Evolutionary conservation across 257 asterid species (phyloP).

Genomic region (Salvia splendens): DNA sequence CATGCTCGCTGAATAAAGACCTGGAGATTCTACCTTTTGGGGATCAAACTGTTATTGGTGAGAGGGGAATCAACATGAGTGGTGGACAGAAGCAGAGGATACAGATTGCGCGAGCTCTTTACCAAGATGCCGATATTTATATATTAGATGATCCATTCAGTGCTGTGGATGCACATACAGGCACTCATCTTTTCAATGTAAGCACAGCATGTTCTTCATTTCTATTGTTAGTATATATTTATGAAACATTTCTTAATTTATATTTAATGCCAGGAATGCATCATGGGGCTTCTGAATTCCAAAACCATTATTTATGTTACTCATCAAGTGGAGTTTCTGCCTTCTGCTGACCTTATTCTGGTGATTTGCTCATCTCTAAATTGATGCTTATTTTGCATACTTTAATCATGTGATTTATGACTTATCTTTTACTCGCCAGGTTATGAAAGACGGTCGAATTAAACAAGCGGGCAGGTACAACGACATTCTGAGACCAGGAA

Average conservation of each 20-base stretch:
- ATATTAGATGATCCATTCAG: constrained; percentile 93
- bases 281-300: constrained; percentile 53
- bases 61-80: constrained; percentile 90
- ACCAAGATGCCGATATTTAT: constrained; percentile 80
- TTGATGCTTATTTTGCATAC: not conserved
- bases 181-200: constrained; percentile 81
- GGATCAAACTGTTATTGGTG: constrained; percentile 87
- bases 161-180: constrained; percentile 96
- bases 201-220: constrained; percentile 26
- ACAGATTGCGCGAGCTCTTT: constrained; percentile 88
- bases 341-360: constrained; percentile 79
- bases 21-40: constrained; percentile 74
- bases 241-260: not conserved
- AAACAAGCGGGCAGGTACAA: constrained; percentile 79
- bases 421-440: constrained; percentile 44
- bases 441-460: constrained; percentile 76
- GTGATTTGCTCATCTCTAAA: constrained; percentile 45
- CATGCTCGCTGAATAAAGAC: constrained; percentile 77
- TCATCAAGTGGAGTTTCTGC: constrained; percentile 89
- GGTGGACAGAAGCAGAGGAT: constrained; percentile 94
- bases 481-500: constrained; percentile 65
- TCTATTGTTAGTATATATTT: not conserved
- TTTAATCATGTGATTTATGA: not conserved
- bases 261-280: constrained; percentile 64
- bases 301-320: constrained; percentile 78